These are phyloP conservation scores for Penicillium taxi DNA, from an alignment of 495 filamentous ascomycete species.

Conservation along the genomic window DNA sequence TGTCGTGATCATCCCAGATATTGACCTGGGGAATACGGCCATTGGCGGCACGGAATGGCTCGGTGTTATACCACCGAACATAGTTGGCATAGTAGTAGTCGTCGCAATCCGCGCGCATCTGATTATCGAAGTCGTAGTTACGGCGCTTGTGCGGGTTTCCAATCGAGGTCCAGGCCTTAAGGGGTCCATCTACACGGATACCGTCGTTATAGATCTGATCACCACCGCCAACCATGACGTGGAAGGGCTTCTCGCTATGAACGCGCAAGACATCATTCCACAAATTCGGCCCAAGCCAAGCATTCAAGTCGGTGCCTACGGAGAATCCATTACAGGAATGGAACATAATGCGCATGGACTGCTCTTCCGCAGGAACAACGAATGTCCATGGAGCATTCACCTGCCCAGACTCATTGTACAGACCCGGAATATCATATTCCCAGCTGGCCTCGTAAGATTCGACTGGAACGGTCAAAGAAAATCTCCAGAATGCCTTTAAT, in stretches of 20 bases:
- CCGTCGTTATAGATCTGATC: conserved; percentile 96
- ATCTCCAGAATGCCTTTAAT: conserved; percentile 74
- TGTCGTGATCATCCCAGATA: conserved; percentile 91
- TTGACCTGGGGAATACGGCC: conserved; percentile 86
- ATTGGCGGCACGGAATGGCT: conserved; percentile 78
- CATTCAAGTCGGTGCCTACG: conserved; percentile 80
- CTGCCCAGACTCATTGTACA: conserved; percentile 30
- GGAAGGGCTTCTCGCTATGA: conserved; percentile 64
- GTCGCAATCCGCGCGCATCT: conserved; percentile 69
- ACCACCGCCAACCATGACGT: conserved; percentile 93
- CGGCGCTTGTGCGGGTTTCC: conserved; percentile 73
- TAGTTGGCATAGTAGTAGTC: conserved; percentile 90
- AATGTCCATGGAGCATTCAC: conserved; percentile 47
- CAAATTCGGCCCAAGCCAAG: conserved; percentile 70
- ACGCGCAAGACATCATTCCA: conserved; percentile 86
- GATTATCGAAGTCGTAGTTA: conserved; percentile 65
- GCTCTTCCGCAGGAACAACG: conserved; percentile 63
- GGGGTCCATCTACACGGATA: conserved; percentile 71
- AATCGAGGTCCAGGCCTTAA: conserved; percentile 74
- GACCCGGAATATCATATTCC: conserved; percentile 40
- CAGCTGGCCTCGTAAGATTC: conserved; percentile 40
- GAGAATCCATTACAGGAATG: conserved; percentile 96
- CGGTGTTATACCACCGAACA: conserved; percentile 72
- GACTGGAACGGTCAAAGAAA: conserved; percentile 50
- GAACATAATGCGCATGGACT: conserved; percentile 94